Evolutionary conservation across 2,329 filamentous ascomycete genomes (phyloP), one percentile per base, ranked within the genome.

Genomic region (Aspergillus sp.): DNA sequence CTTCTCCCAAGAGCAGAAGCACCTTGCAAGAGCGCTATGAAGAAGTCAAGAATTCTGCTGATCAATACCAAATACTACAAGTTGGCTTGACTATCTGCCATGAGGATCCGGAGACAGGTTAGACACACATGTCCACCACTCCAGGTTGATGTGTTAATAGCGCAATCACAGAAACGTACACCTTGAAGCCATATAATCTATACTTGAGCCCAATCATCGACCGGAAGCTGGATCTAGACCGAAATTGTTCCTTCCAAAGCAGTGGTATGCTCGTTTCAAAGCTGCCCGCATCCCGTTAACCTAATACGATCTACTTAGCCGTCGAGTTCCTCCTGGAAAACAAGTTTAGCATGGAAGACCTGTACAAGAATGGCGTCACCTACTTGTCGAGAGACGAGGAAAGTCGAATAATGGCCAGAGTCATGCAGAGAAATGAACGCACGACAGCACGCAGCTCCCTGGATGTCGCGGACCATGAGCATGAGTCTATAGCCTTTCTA

Each of bases 1-100:
- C 70, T 68, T 58, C 65, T 68, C 11, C 73, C 77, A 67, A 70
- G 39, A 77, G 78, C 38, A 80, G 80, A 59, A 80, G 81, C 32
- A 82, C 81, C 3, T 74, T 90, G 2, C 83, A 89, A 66, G 77
- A 87, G 47, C 82, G 84, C 58, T 90, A 90, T 68, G 73, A 78
- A 10, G 86, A 90, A 63, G 80, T 81, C 59, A 88, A 85, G 69
- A 75, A 75, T 27, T 86, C 85, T 2, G 87, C 87, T 3, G 82
- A 88, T 62, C 82, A 81, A 41, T 90, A 86, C 66, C 83, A 87
- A 62, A 83, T 90, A 54, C 76, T 90, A 2, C 88, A 90, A 69
- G 75, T 89, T 57, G 88, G 88, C n/a, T 74, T 90, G 59, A 90
- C 88, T 0, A 84, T 86, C 67, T 85, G 85, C n/a, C 78, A 79